Evolutionary conservation across 2,329 filamentous ascomycete genomes (phyloP).

Genomic region (Colletotrichum echinochloae): DNA sequence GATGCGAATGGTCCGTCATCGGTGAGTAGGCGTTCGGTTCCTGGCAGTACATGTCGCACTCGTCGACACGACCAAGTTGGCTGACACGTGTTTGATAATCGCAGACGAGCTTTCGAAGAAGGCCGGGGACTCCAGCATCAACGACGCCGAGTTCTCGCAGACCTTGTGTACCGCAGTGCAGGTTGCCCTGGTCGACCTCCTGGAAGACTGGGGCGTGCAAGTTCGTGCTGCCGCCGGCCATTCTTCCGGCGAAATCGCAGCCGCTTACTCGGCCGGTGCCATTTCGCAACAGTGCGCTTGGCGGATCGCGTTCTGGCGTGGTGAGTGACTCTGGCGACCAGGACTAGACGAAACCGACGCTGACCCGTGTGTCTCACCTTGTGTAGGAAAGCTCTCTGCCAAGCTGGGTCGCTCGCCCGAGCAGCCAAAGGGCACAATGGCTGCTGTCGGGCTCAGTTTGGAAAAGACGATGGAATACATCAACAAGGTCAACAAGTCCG

Average conservation of each 20-base stretch:
- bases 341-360: background rate
- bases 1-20: slow-evolving; percentile 50
- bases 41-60: background rate
- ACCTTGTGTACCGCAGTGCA: slow-evolving; percentile 58
- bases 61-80: slow-evolving; percentile 6
- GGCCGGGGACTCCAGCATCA: slow-evolving; percentile 35
- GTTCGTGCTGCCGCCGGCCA: slow-evolving; percentile 50
- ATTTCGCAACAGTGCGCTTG: slow-evolving; percentile 54
- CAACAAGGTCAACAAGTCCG: slow-evolving; percentile 1
- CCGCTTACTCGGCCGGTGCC: slow-evolving; percentile 55
- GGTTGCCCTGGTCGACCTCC: slow-evolving; percentile 53
- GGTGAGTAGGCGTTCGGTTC: slow-evolving; percentile 38
- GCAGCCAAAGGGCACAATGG: slow-evolving; percentile 55
- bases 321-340: slow-evolving; percentile 32
- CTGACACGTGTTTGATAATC: slow-evolving; percentile 48
- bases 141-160: slow-evolving; percentile 46
- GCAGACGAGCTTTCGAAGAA: slow-evolving; percentile 40
- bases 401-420: slow-evolving; percentile 33
- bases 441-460: slow-evolving; percentile 62
- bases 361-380: too few species aligned
- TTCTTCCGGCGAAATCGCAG: slow-evolving; percentile 54
- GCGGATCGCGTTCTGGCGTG: slow-evolving; percentile 62
- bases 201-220: slow-evolving; percentile 46
- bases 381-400: slow-evolving; percentile 49
- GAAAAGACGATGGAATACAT: slow-evolving; percentile 47